These are phyloP conservation scores for Inga laurina DNA, from an alignment of 306 rosid genomes.

Conservation along the genomic window DNA sequence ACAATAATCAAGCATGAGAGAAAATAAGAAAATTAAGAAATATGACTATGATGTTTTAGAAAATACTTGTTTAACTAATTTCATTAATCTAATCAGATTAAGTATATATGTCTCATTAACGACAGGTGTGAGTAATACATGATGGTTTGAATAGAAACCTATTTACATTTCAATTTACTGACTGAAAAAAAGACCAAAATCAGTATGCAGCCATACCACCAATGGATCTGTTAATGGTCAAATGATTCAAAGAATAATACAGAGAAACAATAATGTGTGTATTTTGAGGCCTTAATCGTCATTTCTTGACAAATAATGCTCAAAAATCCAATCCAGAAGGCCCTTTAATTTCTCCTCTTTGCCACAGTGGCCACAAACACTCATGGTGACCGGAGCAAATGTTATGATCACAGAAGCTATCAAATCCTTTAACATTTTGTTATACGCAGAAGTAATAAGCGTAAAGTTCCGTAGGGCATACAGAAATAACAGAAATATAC, in stretches of 20 bases:
- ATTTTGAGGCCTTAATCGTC: conserved; percentile 16
- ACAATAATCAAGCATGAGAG: too few relatives aligned
- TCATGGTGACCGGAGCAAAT: conserved; percentile 56
- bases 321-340: conserved; percentile 66
- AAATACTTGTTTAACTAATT: too few relatives aligned
- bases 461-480: too few relatives aligned
- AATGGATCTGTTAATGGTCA: not conserved
- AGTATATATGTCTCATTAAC: too few relatives aligned
- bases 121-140: too few relatives aligned
- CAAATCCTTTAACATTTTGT: too few relatives aligned
- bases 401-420: conserved; percentile 74
- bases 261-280: conserved; percentile 9
- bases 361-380: conserved; percentile 66
- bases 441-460: too few relatives aligned
- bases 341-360: conserved; percentile 63
- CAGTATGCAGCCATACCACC: not conserved
- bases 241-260: conserved; percentile 30
- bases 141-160: too few relatives aligned
- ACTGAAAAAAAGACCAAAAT: not conserved
- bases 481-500: too few relatives aligned
- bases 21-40: too few relatives aligned
- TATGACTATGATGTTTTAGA: too few relatives aligned
- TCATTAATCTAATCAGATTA: too few relatives aligned
- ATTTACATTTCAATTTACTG: not conserved
- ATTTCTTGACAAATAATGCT: conserved; percentile 67